Conservation (phyloP, 164 flowering plant species). For the Platanus orientalis region DNA sequence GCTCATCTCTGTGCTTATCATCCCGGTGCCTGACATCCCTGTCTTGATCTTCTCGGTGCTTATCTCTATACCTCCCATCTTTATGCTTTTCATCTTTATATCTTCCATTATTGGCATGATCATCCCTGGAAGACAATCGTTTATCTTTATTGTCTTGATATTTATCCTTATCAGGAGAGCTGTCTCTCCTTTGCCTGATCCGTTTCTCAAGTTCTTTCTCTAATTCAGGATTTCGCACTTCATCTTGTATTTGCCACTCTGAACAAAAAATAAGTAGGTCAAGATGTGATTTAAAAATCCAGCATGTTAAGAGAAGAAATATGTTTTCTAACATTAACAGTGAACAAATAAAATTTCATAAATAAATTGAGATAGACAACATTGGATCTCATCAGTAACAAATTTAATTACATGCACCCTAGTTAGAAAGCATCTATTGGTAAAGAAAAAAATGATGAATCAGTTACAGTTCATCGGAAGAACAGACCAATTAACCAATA, state of each 20-base stretch:
- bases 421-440: no score
- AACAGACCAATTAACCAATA: no score
- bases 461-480: no score
- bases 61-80: constrained; percentile 36
- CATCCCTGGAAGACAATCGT: constrained; percentile 36
- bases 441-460: no score
- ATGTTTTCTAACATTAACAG: background rate
- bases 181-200: constrained; percentile 38
- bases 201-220: constrained; percentile 63
- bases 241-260: constrained; percentile 39
- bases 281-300: background rate
- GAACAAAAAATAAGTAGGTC: background rate
- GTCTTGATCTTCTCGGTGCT: constrained; percentile 23
- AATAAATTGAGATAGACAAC: no score
- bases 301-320: background rate
- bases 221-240: constrained; percentile 35
- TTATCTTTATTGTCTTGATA: constrained; percentile 37
- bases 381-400: no score
- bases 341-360: background rate
- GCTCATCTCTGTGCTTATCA: constrained; percentile 45
- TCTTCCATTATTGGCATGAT: constrained; percentile 25
- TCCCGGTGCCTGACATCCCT: constrained; percentile 39
- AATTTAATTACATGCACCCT: no score
- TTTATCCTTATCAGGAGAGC: constrained; percentile 40
- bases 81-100: constrained; percentile 30